These are phyloP conservation scores for Suhomyces anneliseae DNA, from an alignment of 1,139 yeast genomes.

Conservation along the genomic window DNA sequence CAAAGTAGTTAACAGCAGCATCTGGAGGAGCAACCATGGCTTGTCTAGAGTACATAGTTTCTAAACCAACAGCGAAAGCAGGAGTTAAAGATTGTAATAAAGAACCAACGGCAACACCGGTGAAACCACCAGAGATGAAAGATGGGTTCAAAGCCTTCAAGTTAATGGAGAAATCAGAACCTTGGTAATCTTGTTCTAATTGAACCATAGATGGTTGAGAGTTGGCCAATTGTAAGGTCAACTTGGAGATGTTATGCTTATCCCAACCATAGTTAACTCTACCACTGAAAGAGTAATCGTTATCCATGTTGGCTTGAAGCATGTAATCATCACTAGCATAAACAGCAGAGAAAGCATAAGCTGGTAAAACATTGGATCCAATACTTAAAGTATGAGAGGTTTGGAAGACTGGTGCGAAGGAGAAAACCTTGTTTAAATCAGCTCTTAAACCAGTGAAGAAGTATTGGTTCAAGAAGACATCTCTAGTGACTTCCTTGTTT, in stretches of 20 bases:
- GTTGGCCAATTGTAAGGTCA: conserved; percentile 83
- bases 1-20: conserved; percentile 86
- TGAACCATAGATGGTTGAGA: conserved; percentile 95
- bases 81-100: conserved; percentile 87
- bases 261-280: conserved; percentile 93
- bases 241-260: conserved; percentile 73
- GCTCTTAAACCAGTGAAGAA: conserved; percentile 97
- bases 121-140: conserved; percentile 67
- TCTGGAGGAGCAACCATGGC: conserved; percentile 79
- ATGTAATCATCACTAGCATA: conserved; percentile 85
- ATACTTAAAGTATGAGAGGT: conserved; percentile 90
- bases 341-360: conserved; percentile 88
- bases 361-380: conserved; percentile 85
- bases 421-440: conserved; percentile 89
- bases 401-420: conserved; percentile 94
- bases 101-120: conserved; percentile 92
- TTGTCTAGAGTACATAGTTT: conserved; percentile 86
- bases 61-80: conserved; percentile 84
- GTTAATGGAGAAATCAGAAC: conserved; percentile 83
- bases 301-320: conserved; percentile 89
- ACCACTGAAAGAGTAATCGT: conserved; percentile 82
- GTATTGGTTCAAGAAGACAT: conserved; percentile 86
- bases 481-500: conserved; percentile 90
- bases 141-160: conserved; percentile 91
- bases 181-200: conserved; percentile 94